These are phyloP conservation scores for Thielaviopsis punctulata DNA, from an alignment of 2,329 filamentous ascomycete genomes.

Conservation along the genomic window DNA sequence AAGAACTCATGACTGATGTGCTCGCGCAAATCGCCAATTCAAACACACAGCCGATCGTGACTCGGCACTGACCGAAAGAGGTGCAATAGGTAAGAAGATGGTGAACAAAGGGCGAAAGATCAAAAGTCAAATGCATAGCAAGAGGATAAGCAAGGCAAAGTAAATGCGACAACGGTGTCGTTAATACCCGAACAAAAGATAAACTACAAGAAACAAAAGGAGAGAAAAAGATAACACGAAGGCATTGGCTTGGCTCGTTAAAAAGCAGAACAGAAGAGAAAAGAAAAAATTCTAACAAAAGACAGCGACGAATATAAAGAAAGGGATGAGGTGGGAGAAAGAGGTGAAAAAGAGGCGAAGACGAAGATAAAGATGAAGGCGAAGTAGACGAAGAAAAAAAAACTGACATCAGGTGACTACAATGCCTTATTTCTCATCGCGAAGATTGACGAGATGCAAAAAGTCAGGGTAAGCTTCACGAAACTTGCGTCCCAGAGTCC, in stretches of 20 bases:
- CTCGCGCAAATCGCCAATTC: too few relatives aligned
- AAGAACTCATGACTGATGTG: too few relatives aligned
- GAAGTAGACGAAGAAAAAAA: too few relatives aligned
- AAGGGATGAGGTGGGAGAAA: neutral
- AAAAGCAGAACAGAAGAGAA: neutral
- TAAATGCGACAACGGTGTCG: too few relatives aligned
- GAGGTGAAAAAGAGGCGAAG: neutral
- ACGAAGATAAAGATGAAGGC: neutral
- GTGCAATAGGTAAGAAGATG: neutral
- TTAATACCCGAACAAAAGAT: too few relatives aligned
- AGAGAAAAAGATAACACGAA: neutral
- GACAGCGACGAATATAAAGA: neutral
- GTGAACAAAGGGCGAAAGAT: neutral
- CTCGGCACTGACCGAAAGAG: too few relatives aligned
- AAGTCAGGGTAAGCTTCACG: conserved; percentile 41
- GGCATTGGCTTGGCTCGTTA: neutral
- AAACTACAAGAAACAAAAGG: neutral
- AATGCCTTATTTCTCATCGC: conserved; percentile 1
- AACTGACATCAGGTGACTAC: neutral
- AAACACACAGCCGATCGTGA: too few relatives aligned
- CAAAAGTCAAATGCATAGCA: neutral
- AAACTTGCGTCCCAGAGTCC: conserved; percentile 60
- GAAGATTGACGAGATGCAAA: conserved; percentile 8
- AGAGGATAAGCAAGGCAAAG: neutral
- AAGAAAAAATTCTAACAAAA: neutral